Evolutionary conservation across 352 stramenopile genomes (phyloP).

Genomic region (Pythium aquatile): DNA sequence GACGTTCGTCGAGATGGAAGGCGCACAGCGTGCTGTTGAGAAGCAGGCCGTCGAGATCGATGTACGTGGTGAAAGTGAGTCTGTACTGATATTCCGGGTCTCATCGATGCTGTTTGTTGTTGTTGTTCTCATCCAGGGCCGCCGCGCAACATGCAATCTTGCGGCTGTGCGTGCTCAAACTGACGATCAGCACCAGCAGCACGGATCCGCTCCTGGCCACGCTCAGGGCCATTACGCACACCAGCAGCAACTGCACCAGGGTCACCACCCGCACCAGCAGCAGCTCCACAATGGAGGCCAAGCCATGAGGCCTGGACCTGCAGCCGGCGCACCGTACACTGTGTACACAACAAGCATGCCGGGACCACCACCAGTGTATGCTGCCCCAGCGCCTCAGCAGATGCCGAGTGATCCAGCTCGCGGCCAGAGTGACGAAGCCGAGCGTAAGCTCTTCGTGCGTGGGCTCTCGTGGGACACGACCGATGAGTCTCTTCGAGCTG

Average conservation of each 20-base stretch:
- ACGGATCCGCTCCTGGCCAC: slow-evolving; percentile 5
- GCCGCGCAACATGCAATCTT: slow-evolving; percentile 50
- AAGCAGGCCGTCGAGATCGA: slow-evolving; percentile 56
- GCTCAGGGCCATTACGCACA: slow-evolving; percentile 10
- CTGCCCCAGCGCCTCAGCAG: slow-evolving; percentile 19
- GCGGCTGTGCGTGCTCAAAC: slow-evolving; percentile 41
- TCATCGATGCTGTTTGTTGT: not conserved
- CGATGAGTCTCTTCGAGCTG: slow-evolving; percentile 43
- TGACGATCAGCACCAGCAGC: slow-evolving; percentile 35
- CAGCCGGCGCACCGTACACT: slow-evolving; percentile 27
- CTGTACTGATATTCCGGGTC: not conserved
- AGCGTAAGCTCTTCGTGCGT: slow-evolving; percentile 66
- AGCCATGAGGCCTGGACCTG: not conserved
- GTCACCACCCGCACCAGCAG: slow-evolving; percentile 22
- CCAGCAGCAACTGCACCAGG: slow-evolving; percentile 8
- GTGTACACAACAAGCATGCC: slow-evolving; percentile 22
- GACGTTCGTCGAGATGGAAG: slow-evolving; percentile 67
- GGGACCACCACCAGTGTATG: slow-evolving; percentile 29
- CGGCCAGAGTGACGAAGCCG: slow-evolving; percentile 33
- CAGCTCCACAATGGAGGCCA: slow-evolving; percentile 11
- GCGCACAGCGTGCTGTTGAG: slow-evolving; percentile 44
- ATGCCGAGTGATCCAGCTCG: slow-evolving; percentile 22
- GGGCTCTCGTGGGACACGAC: slow-evolving; percentile 57
- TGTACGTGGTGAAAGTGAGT: slow-evolving; percentile 28
- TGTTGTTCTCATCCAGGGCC: slow-evolving; percentile 26